A percentile compares a stretch with the other conserved stretches of the same genome.
These are phyloP conservation scores for Globisporangium abappressorium DNA, from an alignment of 352 stramenopile genomes.

Conservation along the genomic window DNA sequence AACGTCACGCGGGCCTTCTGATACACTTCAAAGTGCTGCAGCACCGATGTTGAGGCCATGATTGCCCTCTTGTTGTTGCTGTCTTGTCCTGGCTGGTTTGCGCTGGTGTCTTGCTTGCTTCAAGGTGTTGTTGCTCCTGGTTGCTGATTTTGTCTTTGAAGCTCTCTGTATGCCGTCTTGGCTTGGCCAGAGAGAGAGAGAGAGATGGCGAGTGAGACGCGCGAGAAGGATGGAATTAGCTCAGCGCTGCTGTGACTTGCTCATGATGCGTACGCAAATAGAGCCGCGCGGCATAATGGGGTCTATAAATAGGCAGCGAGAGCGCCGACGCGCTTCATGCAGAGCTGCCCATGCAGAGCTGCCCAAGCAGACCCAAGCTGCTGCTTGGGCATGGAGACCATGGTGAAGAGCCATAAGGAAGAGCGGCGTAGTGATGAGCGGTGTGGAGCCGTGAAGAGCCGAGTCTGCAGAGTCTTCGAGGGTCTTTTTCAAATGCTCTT, in stretches of 20 bases:
- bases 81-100: background rate
- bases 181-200: background rate
- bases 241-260: background rate
- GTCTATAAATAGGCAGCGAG: background rate
- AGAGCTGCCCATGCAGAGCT: background rate
- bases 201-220: background rate
- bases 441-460: too few relatives aligned
- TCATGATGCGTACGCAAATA: background rate
- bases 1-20: slow-evolving; percentile 95
- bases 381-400: too few relatives aligned
- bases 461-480: too few relatives aligned
- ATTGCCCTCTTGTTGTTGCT: background rate
- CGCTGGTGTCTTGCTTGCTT: too few relatives aligned
- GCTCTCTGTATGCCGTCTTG: background rate
- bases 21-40: slow-evolving; percentile 95
- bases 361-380: background rate
- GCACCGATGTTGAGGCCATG: slow-evolving; percentile 87
- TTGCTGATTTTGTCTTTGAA: background rate
- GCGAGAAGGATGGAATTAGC: slow-evolving; percentile 3
- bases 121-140: background rate
- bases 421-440: too few relatives aligned
- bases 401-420: too few relatives aligned
- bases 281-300: background rate
- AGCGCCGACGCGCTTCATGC: background rate
- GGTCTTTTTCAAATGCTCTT: too few relatives aligned